phyloP scores from a whole-genome alignment of 805 yeast species.

The Sugiyamaella valdiviana region DNA sequence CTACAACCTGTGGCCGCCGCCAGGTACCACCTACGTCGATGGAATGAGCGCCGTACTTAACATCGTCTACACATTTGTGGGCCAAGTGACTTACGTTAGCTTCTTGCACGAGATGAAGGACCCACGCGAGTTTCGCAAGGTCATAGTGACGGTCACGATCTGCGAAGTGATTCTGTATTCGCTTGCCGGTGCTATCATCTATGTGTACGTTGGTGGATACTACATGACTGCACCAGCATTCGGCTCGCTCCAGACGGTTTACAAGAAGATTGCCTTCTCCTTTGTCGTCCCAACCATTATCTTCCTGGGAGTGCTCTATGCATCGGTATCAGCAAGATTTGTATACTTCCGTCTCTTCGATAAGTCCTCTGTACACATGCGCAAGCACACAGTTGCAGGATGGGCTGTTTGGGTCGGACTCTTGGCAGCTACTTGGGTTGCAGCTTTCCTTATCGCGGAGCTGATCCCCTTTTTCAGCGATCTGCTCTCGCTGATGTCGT shows the following conservation, averaged over 20 bases:
- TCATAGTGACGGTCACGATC: conserved; percentile 45
- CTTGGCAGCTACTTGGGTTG: conserved; percentile 41
- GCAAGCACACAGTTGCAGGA: conserved; percentile 44
- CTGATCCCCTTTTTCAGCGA: conserved; percentile 61
- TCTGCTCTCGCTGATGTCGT: conserved; percentile 50
- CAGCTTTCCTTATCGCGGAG: conserved; percentile 55
- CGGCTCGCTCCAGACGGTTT: conserved; percentile 43
- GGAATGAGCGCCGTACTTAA: conserved; percentile 54
- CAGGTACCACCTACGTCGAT: conserved; percentile 47
- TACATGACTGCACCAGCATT: conserved; percentile 56
- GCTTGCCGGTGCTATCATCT: conserved; percentile 51
- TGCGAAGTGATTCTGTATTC: conserved; percentile 46
- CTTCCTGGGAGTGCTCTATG: conserved; percentile 50
- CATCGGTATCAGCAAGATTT: conserved; percentile 50
- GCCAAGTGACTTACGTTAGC: conserved; percentile 58
- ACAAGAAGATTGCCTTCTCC: conserved; percentile 51
- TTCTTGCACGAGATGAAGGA: conserved; percentile 54
- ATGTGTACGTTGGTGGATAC: conserved; percentile 49
- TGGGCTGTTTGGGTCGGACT: conserved; percentile 49
- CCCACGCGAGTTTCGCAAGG: conserved; percentile 54
- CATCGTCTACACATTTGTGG: conserved; percentile 58
- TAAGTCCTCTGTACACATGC: conserved; percentile 38
- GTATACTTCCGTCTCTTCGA: conserved; percentile 43
- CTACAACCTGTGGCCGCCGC: conserved; percentile 44
- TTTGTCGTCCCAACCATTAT: conserved; percentile 55